Evolutionary conservation across 768 basidiomycete genomes (phyloP), one percentile per base, ranked within the genome.

Genomic region (Phaeotremella fagi): DNA sequence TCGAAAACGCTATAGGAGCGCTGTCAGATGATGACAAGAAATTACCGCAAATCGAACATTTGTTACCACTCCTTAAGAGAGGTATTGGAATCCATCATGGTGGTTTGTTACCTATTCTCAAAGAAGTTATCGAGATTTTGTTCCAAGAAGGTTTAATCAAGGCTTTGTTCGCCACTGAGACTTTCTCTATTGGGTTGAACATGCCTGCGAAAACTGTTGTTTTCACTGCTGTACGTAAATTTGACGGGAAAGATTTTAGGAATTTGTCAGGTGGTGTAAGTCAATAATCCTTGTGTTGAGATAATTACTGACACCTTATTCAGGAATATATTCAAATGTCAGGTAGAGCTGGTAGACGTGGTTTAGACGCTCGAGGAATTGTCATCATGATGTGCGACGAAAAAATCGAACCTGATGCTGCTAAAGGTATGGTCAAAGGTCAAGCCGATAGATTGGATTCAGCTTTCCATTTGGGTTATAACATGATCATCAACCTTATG

Each of bases 271-370:
- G 76, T 42, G 70, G 71, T 51, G 70, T 73, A 50, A 63, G 70
- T 65, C 22, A 1, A 9, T 33, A 22, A 14, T 16, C 15, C 47
- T 12, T 36, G 41, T n/a, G 38, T 47, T 4, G 4, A 20, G 46
- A 22, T 26, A 11, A 7, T 14, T 14, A 44, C n/a, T 33, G 42
- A 42, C 42, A 48, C 6, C 14, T n/a, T 35, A 11, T 26, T 0
- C 87, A 95, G 52, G 95, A 99, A 80, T 99, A 99, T 74, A 95
- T 98, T 65, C 95, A 99, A 70, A 99, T 99, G 95, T 92, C 91
- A 0, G 95, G 95, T 51, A 88, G 95, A 52, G 95, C 95, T 1
- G 95, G 95, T 59, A 85, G 95, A 65, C 84, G 95, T 76, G 95
- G 95, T 37, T 77, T 98, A 54, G 95, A 99, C 73, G 94, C 98